Conservation (phyloP, 176 grass and related monocot genomes). For the Raddia guianensis region DNA sequence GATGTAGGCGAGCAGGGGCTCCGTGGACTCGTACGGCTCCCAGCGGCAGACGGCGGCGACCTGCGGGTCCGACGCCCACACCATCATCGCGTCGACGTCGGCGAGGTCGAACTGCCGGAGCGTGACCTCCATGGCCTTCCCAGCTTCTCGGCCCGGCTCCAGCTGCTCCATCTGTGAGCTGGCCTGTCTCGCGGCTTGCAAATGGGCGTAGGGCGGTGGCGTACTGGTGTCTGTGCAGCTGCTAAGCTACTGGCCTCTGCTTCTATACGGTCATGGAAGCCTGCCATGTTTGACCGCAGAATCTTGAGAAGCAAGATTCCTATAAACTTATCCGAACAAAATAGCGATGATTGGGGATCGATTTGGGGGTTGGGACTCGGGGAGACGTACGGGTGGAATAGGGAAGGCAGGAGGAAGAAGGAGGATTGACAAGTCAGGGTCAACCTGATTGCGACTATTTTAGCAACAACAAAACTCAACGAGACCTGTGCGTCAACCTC, state of each 20-base stretch:
- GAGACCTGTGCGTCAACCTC: too few species aligned
- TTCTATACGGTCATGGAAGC: neutral
- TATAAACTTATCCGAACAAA: neutral
- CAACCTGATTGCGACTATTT: neutral
- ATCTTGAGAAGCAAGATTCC: slow-evolving; percentile 10
- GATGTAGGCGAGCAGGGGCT: slow-evolving; percentile 60
- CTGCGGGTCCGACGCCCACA: slow-evolving; percentile 74
- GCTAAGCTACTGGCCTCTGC: neutral
- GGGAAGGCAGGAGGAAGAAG: neutral
- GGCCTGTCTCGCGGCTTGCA: neutral
- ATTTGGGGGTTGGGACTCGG: too few species aligned
- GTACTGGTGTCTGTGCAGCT: neutral
- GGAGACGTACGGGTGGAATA: too few species aligned
- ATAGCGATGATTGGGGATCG: neutral
- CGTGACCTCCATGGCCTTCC: slow-evolving; percentile 32
- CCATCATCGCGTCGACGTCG: slow-evolving; percentile 75
- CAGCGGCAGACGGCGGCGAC: slow-evolving; percentile 58
- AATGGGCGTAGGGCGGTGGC: neutral
- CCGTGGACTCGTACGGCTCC: slow-evolving; percentile 66
- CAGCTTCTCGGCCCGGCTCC: neutral
- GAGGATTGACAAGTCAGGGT: neutral
- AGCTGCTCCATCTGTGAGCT: neutral
- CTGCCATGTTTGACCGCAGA: slow-evolving; percentile 4
- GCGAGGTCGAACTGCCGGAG: slow-evolving; percentile 59
- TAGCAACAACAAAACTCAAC: neutral